phyloP scores from a whole-genome alignment of 495 filamentous ascomycete genomes.

The Chaetomidium leptoderma region DNA sequence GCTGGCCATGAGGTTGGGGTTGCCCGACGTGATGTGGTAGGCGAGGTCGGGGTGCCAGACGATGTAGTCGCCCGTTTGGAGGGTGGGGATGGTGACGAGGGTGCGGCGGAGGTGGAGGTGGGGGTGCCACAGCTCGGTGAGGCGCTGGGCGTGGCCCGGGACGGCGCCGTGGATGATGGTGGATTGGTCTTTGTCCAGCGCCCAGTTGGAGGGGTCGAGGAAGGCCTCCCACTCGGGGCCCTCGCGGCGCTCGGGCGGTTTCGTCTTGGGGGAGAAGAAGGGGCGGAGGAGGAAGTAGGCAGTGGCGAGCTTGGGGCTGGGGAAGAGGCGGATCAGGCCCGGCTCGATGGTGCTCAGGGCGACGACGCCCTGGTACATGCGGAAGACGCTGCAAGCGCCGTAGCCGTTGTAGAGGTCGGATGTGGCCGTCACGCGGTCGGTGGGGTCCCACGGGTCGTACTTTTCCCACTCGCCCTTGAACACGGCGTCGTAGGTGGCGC shows the following conservation, averaged over 20 bases:
- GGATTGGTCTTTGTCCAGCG: conserved; percentile 42
- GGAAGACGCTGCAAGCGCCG: conserved; percentile 79
- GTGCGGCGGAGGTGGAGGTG: conserved; percentile 68
- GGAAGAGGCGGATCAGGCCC: conserved; percentile 80
- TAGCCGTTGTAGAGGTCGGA: conserved; percentile 84
- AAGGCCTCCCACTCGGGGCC: conserved; percentile 46
- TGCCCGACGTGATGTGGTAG: conserved; percentile 45
- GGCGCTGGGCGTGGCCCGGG: conserved; percentile 74
- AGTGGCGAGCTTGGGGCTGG: conserved; percentile 72
- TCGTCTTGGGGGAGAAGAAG: conserved; percentile 64
- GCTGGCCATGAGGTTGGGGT: conserved; percentile 37
- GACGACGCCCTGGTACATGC: conserved; percentile 86
- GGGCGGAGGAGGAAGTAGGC: conserved; percentile 84
- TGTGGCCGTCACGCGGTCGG: conserved; percentile 63
- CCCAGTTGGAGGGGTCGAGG: conserved; percentile 57
- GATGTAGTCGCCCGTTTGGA: conserved; percentile 83
- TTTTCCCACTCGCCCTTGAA: conserved; percentile 78
- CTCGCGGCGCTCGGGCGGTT: conserved; percentile 35
- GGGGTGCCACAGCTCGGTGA: conserved; percentile 70
- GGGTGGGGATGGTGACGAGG: conserved; percentile 73
- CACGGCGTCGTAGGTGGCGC: conserved; percentile 68
- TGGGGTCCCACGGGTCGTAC: conserved; percentile 81
- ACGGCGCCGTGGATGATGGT: conserved; percentile 74
- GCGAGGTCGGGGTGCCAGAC: conserved; percentile 81
- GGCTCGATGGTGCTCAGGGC: conserved; percentile 75